Conservation (phyloP, 2,329 filamentous ascomycete genomes). For the Clonostachys solani region DNA sequence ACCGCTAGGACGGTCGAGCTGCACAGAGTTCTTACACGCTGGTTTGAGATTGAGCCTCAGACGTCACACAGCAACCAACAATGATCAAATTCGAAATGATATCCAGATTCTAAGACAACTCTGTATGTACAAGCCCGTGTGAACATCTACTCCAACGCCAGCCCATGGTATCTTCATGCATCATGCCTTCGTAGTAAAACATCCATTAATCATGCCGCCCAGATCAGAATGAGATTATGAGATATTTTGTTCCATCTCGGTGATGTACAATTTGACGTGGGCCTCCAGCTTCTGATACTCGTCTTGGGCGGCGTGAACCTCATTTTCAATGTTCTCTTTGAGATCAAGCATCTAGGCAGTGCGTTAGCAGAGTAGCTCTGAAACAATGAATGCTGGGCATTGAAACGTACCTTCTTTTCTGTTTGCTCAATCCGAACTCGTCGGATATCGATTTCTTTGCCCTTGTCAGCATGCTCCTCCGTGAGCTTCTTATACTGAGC, state of each 20-base stretch:
- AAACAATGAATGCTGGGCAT: background rate
- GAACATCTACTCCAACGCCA: conserved; percentile 27
- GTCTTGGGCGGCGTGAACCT: conserved; percentile 84
- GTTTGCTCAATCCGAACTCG: conserved; percentile 95
- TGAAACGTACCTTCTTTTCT: conserved; percentile 82
- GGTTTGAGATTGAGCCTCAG: conserved; percentile 47
- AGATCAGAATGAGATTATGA: conserved; percentile 10
- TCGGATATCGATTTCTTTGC: conserved; percentile 86
- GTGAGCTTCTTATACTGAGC: conserved; percentile 75
- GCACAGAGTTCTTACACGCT: conserved; percentile 54
- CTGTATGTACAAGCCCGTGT: background rate
- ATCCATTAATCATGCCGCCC: background rate
- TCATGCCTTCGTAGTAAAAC: background rate
- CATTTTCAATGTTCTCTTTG: conserved; percentile 95
- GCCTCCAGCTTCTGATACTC: conserved; percentile 98
- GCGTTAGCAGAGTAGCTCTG: conserved; percentile 5
- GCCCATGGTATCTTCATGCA: conserved; percentile 27
- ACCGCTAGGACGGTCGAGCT: conserved; percentile 55
- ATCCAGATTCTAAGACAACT: background rate
- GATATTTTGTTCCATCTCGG: conserved; percentile 94
- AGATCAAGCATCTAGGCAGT: conserved; percentile 81
- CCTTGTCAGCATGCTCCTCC: conserved; percentile 82
- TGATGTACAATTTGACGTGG: conserved; percentile 96
- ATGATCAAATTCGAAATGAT: background rate
- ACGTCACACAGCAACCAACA: background rate